phyloP scores from a whole-genome alignment of 2,329 filamentous ascomycete species.

The Neonectria magnoliae region DNA sequence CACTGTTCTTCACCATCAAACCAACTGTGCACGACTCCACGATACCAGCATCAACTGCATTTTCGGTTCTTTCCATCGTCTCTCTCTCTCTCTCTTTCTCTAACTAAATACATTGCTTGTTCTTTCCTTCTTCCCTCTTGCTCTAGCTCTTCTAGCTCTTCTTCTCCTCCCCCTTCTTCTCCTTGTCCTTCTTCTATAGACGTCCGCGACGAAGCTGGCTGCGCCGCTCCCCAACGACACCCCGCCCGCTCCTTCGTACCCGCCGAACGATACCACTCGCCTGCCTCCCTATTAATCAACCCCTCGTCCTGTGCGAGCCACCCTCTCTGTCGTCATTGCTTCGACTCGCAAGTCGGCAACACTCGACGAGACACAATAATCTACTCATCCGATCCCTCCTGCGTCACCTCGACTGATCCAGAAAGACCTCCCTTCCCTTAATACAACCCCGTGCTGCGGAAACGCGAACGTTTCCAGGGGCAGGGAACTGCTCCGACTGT shows the following conservation, averaged over 20 bases:
- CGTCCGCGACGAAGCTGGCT: constrained; percentile 41
- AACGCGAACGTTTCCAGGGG: constrained; percentile 43
- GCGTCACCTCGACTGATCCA: constrained; percentile 26
- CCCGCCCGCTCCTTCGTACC: constrained; percentile 23
- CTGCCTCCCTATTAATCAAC: constrained; percentile 23
- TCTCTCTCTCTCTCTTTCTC: constrained; percentile 33
- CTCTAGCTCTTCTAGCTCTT: no score
- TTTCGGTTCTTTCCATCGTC: constrained; percentile 24
- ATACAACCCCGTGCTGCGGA: constrained; percentile 40
- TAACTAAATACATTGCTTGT: constrained; percentile 4
- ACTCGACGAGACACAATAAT: constrained; percentile 23
- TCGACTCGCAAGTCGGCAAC: constrained; percentile 28
- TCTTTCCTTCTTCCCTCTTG: constrained; percentile 12
- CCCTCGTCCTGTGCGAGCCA: constrained; percentile 16
- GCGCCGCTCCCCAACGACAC: constrained; percentile 34
- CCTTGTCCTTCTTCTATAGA: constrained; percentile 16
- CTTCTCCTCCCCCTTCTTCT: not conserved
- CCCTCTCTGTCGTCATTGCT: constrained; percentile 20
- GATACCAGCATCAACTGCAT: constrained; percentile 40
- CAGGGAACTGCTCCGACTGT: constrained; percentile 47
- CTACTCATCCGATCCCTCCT: not conserved
- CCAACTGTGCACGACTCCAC: constrained; percentile 40
- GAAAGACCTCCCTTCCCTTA: constrained; percentile 18
- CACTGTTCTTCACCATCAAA: constrained; percentile 35
- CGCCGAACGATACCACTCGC: constrained; percentile 15